A percentile compares a stretch with the other conserved stretches of the same genome.
These are phyloP conservation scores for Malassezia caprae DNA, from an alignment of 1,284 basidiomycete species.

Conservation along the genomic window DNA sequence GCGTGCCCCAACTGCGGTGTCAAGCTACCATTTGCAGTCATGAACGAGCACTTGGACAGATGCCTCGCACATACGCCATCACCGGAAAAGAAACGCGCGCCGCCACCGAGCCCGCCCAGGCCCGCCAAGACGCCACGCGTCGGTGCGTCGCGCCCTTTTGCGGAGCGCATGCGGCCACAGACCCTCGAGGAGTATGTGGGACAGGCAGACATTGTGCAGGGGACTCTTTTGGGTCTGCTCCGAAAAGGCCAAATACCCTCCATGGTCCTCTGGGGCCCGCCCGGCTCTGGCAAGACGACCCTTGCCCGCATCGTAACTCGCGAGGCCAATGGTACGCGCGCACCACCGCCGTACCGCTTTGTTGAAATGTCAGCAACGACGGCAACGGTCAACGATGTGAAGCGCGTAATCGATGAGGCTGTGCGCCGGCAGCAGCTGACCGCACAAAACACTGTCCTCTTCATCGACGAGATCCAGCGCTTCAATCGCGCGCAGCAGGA, in stretches of 20 bases:
- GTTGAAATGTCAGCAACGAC: conserved; percentile 48
- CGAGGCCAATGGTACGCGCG: conserved; percentile 50
- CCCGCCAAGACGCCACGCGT: background rate
- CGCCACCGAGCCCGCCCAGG: background rate
- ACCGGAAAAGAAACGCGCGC: conserved; percentile 2
- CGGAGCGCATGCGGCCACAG: conserved; percentile 40
- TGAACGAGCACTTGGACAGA: conserved; percentile 38
- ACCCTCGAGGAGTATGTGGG: conserved; percentile 38
- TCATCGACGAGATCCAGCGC: conserved; percentile 76
- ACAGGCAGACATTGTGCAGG: conserved; percentile 30
- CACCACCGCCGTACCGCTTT: conserved; percentile 26
- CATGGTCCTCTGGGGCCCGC: conserved; percentile 45
- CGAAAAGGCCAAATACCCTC: conserved; percentile 32
- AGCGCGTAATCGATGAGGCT: conserved; percentile 69
- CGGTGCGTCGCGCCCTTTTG: conserved; percentile 24
- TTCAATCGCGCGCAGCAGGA: conserved; percentile 73
- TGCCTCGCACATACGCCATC: conserved; percentile 20
- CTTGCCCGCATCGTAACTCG: conserved; percentile 63
- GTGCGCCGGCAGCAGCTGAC: conserved; percentile 61
- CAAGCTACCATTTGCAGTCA: conserved; percentile 23
- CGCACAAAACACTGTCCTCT: conserved; percentile 63
- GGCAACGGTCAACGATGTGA: conserved; percentile 67
- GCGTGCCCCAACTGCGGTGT: conserved; percentile 31
- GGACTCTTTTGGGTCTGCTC: conserved; percentile 33
- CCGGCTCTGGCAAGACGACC: conserved; percentile 62